Percentiles rank a stretch among this genome's conserved stretches.
Evolutionary conservation across 345 rosid species (phyloP).

Genomic region (Zanthoxylum bungeanum): DNA sequence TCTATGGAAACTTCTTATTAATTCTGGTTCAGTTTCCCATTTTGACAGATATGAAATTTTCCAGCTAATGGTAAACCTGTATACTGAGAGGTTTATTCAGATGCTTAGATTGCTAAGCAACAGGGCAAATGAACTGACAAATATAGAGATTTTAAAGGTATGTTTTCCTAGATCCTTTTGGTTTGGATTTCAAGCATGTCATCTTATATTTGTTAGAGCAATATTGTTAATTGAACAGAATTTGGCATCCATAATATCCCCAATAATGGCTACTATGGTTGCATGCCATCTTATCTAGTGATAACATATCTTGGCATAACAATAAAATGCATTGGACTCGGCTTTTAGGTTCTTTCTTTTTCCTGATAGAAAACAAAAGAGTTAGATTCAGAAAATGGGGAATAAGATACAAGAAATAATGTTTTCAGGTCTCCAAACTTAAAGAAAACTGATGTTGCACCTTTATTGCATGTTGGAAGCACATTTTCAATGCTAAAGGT

Average conservation of each 20-base stretch:
- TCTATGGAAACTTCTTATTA: neutral
- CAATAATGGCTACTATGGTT: neutral
- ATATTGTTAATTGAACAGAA: constrained; percentile 3
- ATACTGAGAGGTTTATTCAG: constrained; percentile 98
- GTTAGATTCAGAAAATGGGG: no score
- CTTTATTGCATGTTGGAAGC: neutral
- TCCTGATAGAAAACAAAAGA: no score
- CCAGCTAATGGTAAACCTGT: constrained; percentile 98
- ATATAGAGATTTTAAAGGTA: constrained; percentile 98
- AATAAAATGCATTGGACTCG: neutral
- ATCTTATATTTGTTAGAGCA: constrained; percentile 2
- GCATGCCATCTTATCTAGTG: neutral
- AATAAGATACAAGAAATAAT: no score
- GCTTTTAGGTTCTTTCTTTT: no score
- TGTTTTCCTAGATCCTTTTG: constrained; percentile 8
- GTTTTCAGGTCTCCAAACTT: neutral
- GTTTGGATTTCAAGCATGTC: neutral
- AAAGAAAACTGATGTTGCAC: neutral
- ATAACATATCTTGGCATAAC: neutral
- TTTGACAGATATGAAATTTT: constrained; percentile 94
- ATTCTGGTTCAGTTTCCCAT: constrained; percentile 19
- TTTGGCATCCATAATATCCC: neutral
- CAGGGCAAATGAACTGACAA: constrained; percentile 81
- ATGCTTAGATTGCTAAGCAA: constrained; percentile 98
- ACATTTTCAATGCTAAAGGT: neutral